Evolutionary conservation across 2,329 filamentous ascomycete species (phyloP), one percentile per base, ranked within the genome.

Genomic region (Leptographium galeiforme): DNA sequence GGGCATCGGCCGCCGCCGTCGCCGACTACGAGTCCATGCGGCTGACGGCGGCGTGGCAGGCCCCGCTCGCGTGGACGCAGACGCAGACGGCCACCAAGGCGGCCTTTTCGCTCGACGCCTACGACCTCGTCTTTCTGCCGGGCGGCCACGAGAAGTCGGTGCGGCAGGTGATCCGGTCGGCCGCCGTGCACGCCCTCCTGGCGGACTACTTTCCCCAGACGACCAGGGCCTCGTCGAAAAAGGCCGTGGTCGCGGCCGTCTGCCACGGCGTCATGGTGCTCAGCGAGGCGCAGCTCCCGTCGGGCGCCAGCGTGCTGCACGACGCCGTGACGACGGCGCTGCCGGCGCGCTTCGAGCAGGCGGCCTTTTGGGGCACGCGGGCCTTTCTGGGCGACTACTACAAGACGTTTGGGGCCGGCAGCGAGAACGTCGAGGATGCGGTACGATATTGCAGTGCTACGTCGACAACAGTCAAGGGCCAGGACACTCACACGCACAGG

Each of bases 251-350:
- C 30, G 73, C 67, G 0, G 74, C 75, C 6, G 68, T 78, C 4
- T 78, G 75, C 57, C 75, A 78, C 60, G 75, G 76, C 43, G 72
- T 77, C 50, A 71, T 76, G 68, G 70, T 72, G 18, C 63, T 79
- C 4, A 68, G 71, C 16, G 66, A 71, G 49, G 66, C 72, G 8
- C 68, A 66, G 55, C 61, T 64, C 32, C 61, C 57, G 1, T 61
- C 70, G 44, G 73, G 72, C 33, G 69, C 66, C 56, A 76, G 72
- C 55, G 64, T 77, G 4, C 62, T 78, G 30, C 66, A 71, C 50
- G 70, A 73, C 34, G 73, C 69, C 56, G 61, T 59, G 4, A 78
- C 75, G 7, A 77, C 75, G 1, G 69, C 74, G 0, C 62, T 78
- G 46, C 75, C 74, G 0, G 67, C 67, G 0, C 61, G 66, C 30